Percentiles rank a stretch among this genome's conserved stretches.
Conservation (phyloP, 2,329 filamentous ascomycete genomes). For the Colletotrichum kahawae region DNA sequence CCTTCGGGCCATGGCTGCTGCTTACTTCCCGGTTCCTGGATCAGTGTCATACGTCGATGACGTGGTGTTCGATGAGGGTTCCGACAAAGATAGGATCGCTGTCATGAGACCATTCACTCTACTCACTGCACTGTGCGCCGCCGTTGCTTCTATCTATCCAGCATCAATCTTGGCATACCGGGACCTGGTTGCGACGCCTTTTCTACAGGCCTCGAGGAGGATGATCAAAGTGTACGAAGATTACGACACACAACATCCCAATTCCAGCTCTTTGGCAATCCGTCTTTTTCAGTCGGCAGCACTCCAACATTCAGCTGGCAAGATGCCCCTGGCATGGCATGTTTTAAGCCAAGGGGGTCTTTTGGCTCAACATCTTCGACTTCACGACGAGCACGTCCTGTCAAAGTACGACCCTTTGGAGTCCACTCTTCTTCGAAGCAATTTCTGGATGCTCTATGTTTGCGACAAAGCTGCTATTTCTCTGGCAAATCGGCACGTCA, state of each 20-base stretch:
- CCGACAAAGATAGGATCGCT: background rate
- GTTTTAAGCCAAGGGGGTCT: slow-evolving; percentile 48
- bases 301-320: slow-evolving; percentile 38
- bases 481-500: slow-evolving; percentile 46
- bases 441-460: slow-evolving; percentile 45
- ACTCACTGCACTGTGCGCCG: slow-evolving; percentile 47
- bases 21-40: background rate
- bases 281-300: slow-evolving; percentile 52
- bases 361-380: slow-evolving; percentile 45
- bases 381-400: slow-evolving; percentile 43
- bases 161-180: slow-evolving; percentile 45
- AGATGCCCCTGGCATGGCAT: slow-evolving; percentile 26
- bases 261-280: slow-evolving; percentile 45
- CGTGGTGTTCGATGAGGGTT: background rate
- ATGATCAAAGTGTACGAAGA: slow-evolving; percentile 44
- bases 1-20: background rate
- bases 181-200: slow-evolving; percentile 39
- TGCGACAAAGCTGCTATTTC: slow-evolving; percentile 44
- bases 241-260: slow-evolving; percentile 44
- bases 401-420: slow-evolving; percentile 39
- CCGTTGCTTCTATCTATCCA: slow-evolving; percentile 34
- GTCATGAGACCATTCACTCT: slow-evolving; percentile 32
- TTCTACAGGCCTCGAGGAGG: slow-evolving; percentile 42
- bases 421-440: slow-evolving; percentile 40
- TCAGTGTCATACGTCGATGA: background rate